Base-by-base conservation (phyloP, 345 rosid genomes). In the Corymbia maculata region DNA sequence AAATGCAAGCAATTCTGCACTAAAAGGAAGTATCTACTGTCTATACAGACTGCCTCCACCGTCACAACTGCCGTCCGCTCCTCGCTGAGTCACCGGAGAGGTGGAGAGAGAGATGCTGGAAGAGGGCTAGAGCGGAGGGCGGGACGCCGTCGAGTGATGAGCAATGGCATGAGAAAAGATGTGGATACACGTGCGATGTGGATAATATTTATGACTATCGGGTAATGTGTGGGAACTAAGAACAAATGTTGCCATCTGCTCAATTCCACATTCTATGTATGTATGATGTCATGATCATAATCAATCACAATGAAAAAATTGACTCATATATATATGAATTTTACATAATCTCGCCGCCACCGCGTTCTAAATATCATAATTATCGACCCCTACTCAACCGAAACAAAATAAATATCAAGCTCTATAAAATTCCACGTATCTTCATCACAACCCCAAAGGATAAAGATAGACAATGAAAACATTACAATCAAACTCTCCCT, bases 11-110 rank as follows among this genome's bases (percentile, higher is more conserved):
- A 14, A 19, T 66, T 66, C 79, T 66, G 79, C 79, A 66, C 79
- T 19, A 59, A 59, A 59, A 26, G 26, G 68, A n/a, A 5, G 68
- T 26, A 11, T 59, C 15, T 28, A 11, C 68, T 28, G 19, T 9
- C 79, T 15, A n/a, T 5, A 14, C 0, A 17, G 79, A 9, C 21
- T 0, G 6, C n/a, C 21, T 30, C 42, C 10, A 0, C 79, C 8
- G 4, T 30, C 79, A 30, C 19, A 30, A 66, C 79, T 8, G 6
- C 42, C 10, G 21, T 66, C 42, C 2, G 19, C 14, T 30, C 8
- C 1, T 9, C 36, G 13, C 70, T 0, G 2, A 59, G 36, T 64
- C 70, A n/a, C 70, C 5, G 36, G 70, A 61, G 36, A 61, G 42
- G 75, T 66, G n/a, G 42, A 66, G 21, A 66, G 32, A 66, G 42